Evolutionary conservation across 1,284 basidiomycete species (phyloP).

Genomic region (Moesziomyces globuligerus): DNA sequence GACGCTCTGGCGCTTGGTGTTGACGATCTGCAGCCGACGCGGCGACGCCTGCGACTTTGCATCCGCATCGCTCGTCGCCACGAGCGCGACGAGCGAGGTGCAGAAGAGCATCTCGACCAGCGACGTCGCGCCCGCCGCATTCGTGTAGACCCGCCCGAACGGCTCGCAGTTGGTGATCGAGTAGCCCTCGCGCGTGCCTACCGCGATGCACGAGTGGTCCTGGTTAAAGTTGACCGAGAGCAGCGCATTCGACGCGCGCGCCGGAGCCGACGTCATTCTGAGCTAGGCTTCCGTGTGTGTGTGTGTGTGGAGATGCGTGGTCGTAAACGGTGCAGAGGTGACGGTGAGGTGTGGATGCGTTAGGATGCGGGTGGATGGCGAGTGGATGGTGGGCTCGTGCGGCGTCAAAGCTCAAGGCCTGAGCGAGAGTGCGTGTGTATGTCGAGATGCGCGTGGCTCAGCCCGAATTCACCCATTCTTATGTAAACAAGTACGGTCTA

Average conservation of each 20-base stretch:
- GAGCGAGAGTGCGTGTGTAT: too few relatives aligned
- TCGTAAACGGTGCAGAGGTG: too few relatives aligned
- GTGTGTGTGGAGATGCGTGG: not conserved
- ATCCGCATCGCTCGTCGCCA: slow-evolving; percentile 83
- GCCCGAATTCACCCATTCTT: too few relatives aligned
- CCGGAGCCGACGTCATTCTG: slow-evolving; percentile 22
- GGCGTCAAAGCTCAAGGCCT: too few relatives aligned
- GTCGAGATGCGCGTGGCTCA: too few relatives aligned
- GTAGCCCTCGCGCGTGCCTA: slow-evolving; percentile 94
- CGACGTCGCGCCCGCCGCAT: slow-evolving; percentile 89
- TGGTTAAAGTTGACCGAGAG: slow-evolving; percentile 61
- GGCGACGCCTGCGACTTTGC: slow-evolving; percentile 75
- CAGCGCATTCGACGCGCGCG: slow-evolving; percentile 34
- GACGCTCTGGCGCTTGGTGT: slow-evolving; percentile 98
- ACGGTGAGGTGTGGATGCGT: not conserved
- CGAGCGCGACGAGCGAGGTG: slow-evolving; percentile 94
- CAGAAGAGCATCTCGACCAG: slow-evolving; percentile 99
- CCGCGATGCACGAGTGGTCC: slow-evolving; percentile 80
- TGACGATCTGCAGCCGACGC: slow-evolving; percentile 88
- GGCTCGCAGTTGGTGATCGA: slow-evolving; percentile 98
- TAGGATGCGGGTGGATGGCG: not conserved
- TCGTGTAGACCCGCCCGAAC: slow-evolving; percentile 92
- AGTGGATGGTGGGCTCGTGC: too few relatives aligned
- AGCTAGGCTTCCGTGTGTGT: slow-evolving; percentile 22
- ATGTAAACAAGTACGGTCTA: too few relatives aligned